A percentile compares a stretch with the other conserved stretches of the same genome.
Conservation (phyloP, 73 alveolate species). For the Paramecium sexaurelia region DNA sequence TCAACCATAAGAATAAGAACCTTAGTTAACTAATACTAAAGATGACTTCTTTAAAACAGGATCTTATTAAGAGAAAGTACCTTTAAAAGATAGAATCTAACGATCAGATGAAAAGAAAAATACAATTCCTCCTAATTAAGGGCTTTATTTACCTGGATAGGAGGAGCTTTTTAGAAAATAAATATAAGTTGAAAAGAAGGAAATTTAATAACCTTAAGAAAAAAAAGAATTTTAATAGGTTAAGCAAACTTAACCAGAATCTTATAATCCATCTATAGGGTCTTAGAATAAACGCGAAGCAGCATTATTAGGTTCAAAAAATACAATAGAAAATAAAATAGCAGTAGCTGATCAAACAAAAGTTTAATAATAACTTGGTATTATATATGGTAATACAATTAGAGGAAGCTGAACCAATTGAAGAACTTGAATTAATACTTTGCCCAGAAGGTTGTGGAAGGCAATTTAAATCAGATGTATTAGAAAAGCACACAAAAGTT, state of each 20-base stretch:
- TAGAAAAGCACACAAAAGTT: slow-evolving; percentile 73
- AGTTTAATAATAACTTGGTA: slow-evolving; percentile 4
- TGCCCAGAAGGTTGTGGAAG: slow-evolving; percentile 80
- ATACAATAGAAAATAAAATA: neutral
- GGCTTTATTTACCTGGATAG: slow-evolving; percentile 22
- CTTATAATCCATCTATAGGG: slow-evolving; percentile 41
- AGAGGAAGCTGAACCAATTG: slow-evolving; percentile 25
- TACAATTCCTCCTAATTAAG: neutral
- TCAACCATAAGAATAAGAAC: slow-evolving; percentile 7
- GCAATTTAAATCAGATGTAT: slow-evolving; percentile 69
- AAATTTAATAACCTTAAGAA: neutral
- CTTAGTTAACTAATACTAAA: neutral
- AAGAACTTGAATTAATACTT: slow-evolving; percentile 40
- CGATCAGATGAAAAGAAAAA: slow-evolving; percentile 58
- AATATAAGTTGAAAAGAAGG: slow-evolving; percentile 8
- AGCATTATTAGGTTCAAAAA: slow-evolving; percentile 45
- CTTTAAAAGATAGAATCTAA: slow-evolving; percentile 49
- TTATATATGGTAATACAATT: neutral
- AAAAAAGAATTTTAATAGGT: neutral
- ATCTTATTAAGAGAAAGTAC: slow-evolving; percentile 44
- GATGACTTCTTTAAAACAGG: slow-evolving; percentile 38
- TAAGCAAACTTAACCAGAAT: neutral
- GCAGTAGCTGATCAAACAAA: slow-evolving; percentile 28
- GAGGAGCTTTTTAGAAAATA: slow-evolving; percentile 37
- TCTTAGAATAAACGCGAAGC: slow-evolving; percentile 39